A percentile compares a stretch with the other conserved stretches of the same genome.
Evolutionary conservation across 1,284 basidiomycete genomes (phyloP).

Genomic region (Puccinia horiana): DNA sequence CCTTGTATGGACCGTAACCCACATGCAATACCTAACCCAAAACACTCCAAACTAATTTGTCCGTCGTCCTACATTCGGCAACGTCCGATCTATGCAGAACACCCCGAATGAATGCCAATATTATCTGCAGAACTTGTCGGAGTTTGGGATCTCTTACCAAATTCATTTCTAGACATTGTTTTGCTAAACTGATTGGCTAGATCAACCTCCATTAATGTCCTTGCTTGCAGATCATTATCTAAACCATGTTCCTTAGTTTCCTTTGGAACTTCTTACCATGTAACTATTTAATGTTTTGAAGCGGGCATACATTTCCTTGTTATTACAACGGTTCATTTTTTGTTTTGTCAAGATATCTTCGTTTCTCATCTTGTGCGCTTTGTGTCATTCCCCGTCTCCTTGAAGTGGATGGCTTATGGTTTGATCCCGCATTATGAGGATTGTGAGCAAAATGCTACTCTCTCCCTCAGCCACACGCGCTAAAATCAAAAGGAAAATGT

Average conservation of each 20-base stretch:
- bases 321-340: too few relatives aligned
- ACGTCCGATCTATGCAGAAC: too few relatives aligned
- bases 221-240: neutral
- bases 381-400: neutral
- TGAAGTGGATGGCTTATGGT: too few relatives aligned
- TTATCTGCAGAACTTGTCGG: conserved; percentile 12
- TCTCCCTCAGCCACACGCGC: too few relatives aligned
- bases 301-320: neutral
- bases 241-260: neutral
- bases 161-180: neutral
- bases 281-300: neutral
- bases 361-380: neutral
- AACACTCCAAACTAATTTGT: too few relatives aligned
- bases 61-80: too few relatives aligned
- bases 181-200: conserved; percentile 6
- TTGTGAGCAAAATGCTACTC: too few relatives aligned
- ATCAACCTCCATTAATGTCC: neutral
- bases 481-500: too few relatives aligned
- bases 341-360: neutral
- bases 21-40: too few relatives aligned
- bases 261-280: neutral
- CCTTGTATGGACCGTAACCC: too few relatives aligned
- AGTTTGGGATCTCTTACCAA: neutral
- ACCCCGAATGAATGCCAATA: conserved; percentile 8
- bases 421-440: too few relatives aligned